Percentiles rank a stretch among this genome's conserved stretches.
phyloP scores from a whole-genome alignment of 768 basidiomycete genomes.

The Brasilioporus rufonigricans region DNA sequence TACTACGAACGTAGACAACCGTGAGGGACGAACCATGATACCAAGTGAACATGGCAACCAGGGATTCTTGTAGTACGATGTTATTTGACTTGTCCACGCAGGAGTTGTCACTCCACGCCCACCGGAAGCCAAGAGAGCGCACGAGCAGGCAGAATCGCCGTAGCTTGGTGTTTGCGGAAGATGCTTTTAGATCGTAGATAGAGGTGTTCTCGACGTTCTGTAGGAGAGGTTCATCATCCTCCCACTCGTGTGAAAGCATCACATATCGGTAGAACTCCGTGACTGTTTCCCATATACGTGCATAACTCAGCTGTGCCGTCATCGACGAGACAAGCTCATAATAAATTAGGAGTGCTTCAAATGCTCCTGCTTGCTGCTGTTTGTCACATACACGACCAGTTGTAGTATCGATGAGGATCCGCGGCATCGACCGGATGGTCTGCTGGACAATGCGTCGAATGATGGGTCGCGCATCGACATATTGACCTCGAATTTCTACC shows the following conservation, averaged over 20 bases:
- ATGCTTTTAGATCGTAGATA: neutral
- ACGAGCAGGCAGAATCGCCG: neutral
- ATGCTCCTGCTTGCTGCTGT: neutral
- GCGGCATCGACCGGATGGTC: neutral
- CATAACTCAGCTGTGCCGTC: neutral
- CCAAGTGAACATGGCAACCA: conserved; percentile 16
- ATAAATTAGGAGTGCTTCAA: neutral
- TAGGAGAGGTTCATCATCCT: neutral
- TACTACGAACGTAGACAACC: neutral
- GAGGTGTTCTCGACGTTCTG: neutral
- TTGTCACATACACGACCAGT: neutral
- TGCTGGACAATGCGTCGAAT: neutral
- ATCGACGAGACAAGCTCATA: neutral
- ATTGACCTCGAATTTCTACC: neutral
- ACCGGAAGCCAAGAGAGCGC: neutral
- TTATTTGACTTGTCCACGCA: neutral
- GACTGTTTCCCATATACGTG: neutral
- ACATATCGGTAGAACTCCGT: conserved; percentile 2
- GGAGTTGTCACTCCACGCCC: conserved; percentile 1
- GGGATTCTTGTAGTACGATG: conserved; percentile 1
- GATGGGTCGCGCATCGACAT: neutral
- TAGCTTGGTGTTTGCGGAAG: neutral
- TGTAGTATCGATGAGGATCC: neutral
- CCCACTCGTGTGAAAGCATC: conserved; percentile 7
- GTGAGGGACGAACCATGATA: conserved; percentile 1